A percentile compares a stretch with the other conserved stretches of the same genome.
Conservation (phyloP, 2,329 filamentous ascomycete genomes). For the Fonsecaea pedrosoi region DNA sequence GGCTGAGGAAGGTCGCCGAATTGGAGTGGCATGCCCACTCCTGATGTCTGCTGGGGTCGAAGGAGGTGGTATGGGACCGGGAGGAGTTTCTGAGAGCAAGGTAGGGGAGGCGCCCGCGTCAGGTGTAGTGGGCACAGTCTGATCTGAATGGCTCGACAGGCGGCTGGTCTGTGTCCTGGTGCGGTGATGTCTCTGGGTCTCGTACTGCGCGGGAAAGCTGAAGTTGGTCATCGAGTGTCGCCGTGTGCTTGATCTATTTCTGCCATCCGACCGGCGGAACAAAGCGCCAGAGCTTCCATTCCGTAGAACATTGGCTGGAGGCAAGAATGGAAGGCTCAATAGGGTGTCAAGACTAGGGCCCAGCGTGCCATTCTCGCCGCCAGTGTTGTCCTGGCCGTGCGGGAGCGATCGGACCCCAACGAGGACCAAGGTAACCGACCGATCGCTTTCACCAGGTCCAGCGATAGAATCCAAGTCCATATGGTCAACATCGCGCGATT, state of each 20-base stretch:
- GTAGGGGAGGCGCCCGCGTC: slow-evolving; percentile 37
- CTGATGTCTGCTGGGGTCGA: slow-evolving; percentile 68
- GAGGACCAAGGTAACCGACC: slow-evolving; percentile 72
- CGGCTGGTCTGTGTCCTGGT: slow-evolving; percentile 39
- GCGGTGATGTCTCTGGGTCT: slow-evolving; percentile 61
- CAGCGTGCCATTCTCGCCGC: slow-evolving; percentile 43
- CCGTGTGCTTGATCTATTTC: slow-evolving; percentile 61
- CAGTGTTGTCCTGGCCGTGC: slow-evolving; percentile 55
- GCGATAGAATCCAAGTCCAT: slow-evolving; percentile 51
- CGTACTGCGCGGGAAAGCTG: slow-evolving; percentile 57
- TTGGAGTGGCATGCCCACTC: slow-evolving; percentile 60
- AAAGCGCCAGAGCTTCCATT: slow-evolving; percentile 57
- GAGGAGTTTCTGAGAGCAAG: slow-evolving; percentile 61
- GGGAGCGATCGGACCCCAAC: slow-evolving; percentile 72
- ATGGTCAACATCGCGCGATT: slow-evolving; percentile 44
- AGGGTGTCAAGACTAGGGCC: slow-evolving; percentile 53
- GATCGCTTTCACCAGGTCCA: slow-evolving; percentile 56
- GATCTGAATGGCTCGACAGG: slow-evolving; percentile 25
- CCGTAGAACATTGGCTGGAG: slow-evolving; percentile 51
- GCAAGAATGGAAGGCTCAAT: slow-evolving; percentile 54
- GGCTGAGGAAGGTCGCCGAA: slow-evolving; percentile 55
- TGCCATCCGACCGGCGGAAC: slow-evolving; percentile 61
- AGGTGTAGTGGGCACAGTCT: slow-evolving; percentile 15
- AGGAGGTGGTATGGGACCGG: slow-evolving; percentile 66
- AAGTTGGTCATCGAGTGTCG: slow-evolving; percentile 62